These are phyloP conservation scores for Curvularia verruculosa DNA, from an alignment of 2,329 filamentous ascomycete species.

Conservation along the genomic window DNA sequence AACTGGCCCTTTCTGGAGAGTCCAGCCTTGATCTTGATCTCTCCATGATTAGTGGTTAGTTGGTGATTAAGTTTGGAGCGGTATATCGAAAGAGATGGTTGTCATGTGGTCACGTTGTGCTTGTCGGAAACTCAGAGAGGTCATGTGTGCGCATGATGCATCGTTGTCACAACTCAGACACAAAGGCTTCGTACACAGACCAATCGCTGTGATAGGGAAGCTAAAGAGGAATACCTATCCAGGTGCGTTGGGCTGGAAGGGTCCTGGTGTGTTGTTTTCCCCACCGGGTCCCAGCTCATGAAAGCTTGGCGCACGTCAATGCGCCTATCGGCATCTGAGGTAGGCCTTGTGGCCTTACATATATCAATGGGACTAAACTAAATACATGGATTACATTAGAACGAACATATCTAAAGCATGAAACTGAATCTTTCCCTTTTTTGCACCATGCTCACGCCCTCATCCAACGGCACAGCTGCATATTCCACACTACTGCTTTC, in stretches of 20 bases:
- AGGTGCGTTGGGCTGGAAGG: slow-evolving; percentile 1
- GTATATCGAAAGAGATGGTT: slow-evolving; percentile 1
- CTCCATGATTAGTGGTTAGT: slow-evolving; percentile 28
- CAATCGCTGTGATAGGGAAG: not conserved
- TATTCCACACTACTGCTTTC: slow-evolving; percentile 26
- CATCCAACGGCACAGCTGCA: slow-evolving; percentile 36
- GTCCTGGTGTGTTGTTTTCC: slow-evolving; percentile 5
- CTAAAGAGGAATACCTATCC: slow-evolving; percentile 1
- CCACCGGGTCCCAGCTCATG: not conserved
- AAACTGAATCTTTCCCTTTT: slow-evolving; percentile 34
- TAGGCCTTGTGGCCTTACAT: no score
- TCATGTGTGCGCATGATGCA: slow-evolving; percentile 7
- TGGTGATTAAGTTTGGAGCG: not conserved
- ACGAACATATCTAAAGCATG: slow-evolving; percentile 30
- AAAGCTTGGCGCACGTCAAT: slow-evolving; percentile 17
- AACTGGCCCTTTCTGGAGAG: slow-evolving; percentile 33
- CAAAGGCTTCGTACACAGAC: not conserved
- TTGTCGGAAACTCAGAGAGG: not conserved
- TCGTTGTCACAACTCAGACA: not conserved
- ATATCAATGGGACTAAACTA: no score
- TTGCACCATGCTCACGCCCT: slow-evolving; percentile 20
- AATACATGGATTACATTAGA: not conserved
- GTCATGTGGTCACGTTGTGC: slow-evolving; percentile 11
- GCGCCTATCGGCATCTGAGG: not conserved
- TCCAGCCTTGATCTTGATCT: slow-evolving; percentile 28